These are phyloP conservation scores for Alternaria hordeiaustralica DNA, from an alignment of 2,329 filamentous ascomycete species.

Conservation along the genomic window DNA sequence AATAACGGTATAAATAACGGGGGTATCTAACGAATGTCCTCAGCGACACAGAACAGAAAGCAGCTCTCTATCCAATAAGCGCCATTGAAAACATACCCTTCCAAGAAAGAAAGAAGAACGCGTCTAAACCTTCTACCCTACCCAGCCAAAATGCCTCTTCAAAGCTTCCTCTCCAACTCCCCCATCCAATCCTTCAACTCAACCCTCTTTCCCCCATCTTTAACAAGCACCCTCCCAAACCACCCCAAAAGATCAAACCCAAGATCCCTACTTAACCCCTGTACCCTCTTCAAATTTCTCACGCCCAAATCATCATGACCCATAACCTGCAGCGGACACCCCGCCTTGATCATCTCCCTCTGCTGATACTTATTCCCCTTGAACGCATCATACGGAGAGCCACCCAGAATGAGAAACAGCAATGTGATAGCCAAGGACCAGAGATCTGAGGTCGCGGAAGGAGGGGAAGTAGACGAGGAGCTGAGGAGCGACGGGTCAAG, in stretches of 20 bases:
- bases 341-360: constrained; percentile 54
- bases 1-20: neutral
- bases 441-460: constrained; percentile 49
- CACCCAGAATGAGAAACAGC: constrained; percentile 51
- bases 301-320: constrained; percentile 44
- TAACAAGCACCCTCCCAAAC: constrained; percentile 47
- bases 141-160: neutral
- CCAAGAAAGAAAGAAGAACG: neutral
- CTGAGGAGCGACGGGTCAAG: constrained; percentile 48
- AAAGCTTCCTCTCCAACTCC: constrained; percentile 13
- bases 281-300: constrained; percentile 38
- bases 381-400: constrained; percentile 50
- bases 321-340: constrained; percentile 50
- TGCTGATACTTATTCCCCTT: constrained; percentile 51
- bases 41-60: neutral
- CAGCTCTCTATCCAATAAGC: neutral
- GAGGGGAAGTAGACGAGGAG: constrained; percentile 26
- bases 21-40: constrained; percentile 1
- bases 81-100: neutral
- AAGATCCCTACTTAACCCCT: constrained; percentile 30
- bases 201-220: constrained; percentile 33
- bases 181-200: constrained; percentile 41
- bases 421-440: constrained; percentile 56
- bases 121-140: neutral
- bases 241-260: constrained; percentile 43